Evolutionary conservation across 345 rosid genomes (phyloP).

Genomic region (Melaleuca quinquenervia): DNA sequence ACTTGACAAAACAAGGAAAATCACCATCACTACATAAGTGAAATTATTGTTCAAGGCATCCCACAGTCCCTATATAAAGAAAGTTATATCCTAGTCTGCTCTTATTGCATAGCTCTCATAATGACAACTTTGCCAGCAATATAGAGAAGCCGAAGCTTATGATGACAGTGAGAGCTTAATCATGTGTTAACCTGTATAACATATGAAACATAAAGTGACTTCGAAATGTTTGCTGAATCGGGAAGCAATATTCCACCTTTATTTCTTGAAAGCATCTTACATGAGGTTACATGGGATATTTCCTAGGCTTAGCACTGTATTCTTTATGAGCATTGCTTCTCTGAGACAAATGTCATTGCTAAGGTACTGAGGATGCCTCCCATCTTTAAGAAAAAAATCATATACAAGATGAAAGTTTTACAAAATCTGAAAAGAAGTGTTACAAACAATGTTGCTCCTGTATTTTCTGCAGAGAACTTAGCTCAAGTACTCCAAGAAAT

Average conservation of each 20-base stretch:
- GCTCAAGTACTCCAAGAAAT: background rate
- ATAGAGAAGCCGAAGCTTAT: background rate
- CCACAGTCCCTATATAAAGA: background rate
- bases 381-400: background rate
- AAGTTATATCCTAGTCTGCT: background rate
- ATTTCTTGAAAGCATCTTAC: background rate
- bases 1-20: background rate
- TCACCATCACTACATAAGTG: background rate
- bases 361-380: background rate
- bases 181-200: background rate
- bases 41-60: background rate
- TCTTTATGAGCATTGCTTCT: background rate
- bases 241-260: background rate
- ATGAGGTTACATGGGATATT: background rate
- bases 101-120: background rate
- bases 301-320: background rate
- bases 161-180: background rate
- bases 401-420: background rate
- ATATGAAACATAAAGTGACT: background rate
- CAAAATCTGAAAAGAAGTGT: background rate
- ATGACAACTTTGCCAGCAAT: background rate
- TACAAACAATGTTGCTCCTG: background rate
- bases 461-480: background rate
- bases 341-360: background rate
- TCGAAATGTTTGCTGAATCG: background rate